Base-by-base conservation (phyloP, 1,139 yeast species). In the Debaryomyces psychrophilus region DNA sequence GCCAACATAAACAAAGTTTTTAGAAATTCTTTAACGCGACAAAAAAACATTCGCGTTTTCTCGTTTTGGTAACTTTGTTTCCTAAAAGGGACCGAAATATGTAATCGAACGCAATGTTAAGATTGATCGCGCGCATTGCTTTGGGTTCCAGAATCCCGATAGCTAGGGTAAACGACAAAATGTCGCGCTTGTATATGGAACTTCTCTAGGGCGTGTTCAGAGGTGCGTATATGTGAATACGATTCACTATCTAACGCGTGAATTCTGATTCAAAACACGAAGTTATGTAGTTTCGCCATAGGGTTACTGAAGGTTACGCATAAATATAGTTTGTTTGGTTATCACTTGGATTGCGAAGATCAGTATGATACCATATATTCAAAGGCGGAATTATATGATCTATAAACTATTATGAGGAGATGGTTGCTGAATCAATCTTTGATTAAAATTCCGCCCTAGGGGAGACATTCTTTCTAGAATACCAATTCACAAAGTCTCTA, bases 401-500 rank as follows among this genome's bases (percentile, higher is more conserved):
- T 37, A 37, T 37, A 37, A 26, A 37, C 29, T 37, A 20, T 12
- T 20, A 27, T 17, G 40, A 8, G 12, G 4, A 15, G 11, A 15
- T 27, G 33, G 18, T 27, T 33, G 25, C 17, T 6, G 7, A n/a
- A 14, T 11, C 36, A 2, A 17, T 22, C 20, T 12, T 8, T 29
- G 17, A 23, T 20, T 50, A 61, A 45, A 64, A 64, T 45, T 65
- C 69, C 2, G 63, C 57, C 60, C 87, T 72, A 26, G 87, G 81
- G 7, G 77, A 75, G 31, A 86, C 76, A 58, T 89, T 87, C 62
- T 90, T 85, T 56, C 97, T 77, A 22, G 87, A 74, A 64, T 90
- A 92, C 89, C 96, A 87, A 46, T 78, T 80, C 34, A 89, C 82
- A 60, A 90, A 92, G 60, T 86, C 95, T 58, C 82, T 79, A 45